A percentile compares a stretch with the other conserved stretches of the same genome.
phyloP scores from a whole-genome alignment of 768 basidiomycete species.

The Tulasnella sp. region DNA sequence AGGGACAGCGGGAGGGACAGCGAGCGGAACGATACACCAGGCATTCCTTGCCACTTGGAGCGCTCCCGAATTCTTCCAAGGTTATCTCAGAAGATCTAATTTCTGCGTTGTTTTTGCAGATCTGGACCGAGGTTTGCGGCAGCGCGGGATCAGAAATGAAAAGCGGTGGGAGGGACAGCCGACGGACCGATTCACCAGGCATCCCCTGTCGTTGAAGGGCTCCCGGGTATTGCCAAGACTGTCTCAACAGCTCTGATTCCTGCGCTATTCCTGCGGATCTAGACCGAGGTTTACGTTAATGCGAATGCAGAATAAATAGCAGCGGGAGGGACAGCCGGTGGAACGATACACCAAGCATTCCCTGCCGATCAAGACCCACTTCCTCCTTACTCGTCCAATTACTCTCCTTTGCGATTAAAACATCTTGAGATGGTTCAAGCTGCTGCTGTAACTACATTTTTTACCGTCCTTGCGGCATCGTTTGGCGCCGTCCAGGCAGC shows the following conservation, averaged over 20 bases:
- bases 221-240: not conserved
- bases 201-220: no score
- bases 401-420: not conserved
- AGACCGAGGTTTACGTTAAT: not conserved
- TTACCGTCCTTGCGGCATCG: not conserved
- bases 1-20: no score
- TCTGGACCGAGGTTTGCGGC: no score
- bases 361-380: not conserved
- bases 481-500: not conserved
- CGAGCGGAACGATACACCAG: no score
- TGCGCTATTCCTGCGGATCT: not conserved
- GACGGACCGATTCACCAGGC: no score
- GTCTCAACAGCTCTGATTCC: not conserved
- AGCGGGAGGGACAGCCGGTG: not conserved
- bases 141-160: no score
- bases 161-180: no score
- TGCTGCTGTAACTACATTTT: not conserved
- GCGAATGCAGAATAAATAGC: not conserved
- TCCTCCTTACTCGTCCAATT: slow-evolving; percentile 1
- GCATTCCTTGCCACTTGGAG: no score
- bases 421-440: not conserved
- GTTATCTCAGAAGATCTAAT: no score
- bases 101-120: no score
- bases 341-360: not conserved
- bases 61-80: no score